These are phyloP conservation scores for Phytophthora chlamydospora DNA, from an alignment of 352 stramenopile species.

Conservation along the genomic window DNA sequence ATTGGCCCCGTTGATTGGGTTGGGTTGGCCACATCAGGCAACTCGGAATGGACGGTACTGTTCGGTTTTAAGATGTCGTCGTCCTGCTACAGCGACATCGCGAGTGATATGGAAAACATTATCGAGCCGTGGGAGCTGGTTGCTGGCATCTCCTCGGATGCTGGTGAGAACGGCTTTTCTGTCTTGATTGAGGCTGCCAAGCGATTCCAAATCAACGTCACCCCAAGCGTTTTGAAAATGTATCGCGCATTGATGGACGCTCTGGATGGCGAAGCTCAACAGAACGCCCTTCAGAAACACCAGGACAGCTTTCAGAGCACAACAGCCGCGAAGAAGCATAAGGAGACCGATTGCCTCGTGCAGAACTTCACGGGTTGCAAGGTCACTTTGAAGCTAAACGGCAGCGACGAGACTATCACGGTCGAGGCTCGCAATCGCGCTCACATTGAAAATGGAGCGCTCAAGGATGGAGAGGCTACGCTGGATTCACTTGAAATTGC, in stretches of 20 bases:
- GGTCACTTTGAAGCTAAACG: constrained; percentile 56
- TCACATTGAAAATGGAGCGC: constrained; percentile 47
- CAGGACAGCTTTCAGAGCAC: constrained; percentile 60
- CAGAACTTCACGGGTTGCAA: constrained; percentile 78
- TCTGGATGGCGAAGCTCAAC: constrained; percentile 63
- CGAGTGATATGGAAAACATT: constrained; percentile 72
- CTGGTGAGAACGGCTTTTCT: constrained; percentile 68
- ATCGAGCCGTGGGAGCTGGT: constrained; percentile 77
- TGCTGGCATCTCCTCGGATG: constrained; percentile 53
- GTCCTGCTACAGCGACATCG: constrained; percentile 75
- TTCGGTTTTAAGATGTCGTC: constrained; percentile 73
- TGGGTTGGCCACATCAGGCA: constrained; percentile 53
- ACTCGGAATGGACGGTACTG: constrained; percentile 63
- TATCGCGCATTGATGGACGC: constrained; percentile 83
- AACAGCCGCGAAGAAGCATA: constrained; percentile 42
- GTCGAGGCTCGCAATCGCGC: constrained; percentile 55
- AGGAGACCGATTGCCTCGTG: constrained; percentile 61
- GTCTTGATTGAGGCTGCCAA: constrained; percentile 68
- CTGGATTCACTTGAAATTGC: constrained; percentile 63
- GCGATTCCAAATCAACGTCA: constrained; percentile 81
- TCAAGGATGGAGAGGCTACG: constrained; percentile 45
- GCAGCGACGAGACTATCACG: constrained; percentile 45
- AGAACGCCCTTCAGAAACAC: constrained; percentile 67
- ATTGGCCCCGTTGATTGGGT: constrained; percentile 57
- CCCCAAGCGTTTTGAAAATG: constrained; percentile 72